A percentile compares a stretch with the other conserved stretches of the same genome.
Conservation (phyloP, 2,329 filamentous ascomycete genomes). For the Exophiala viscosa region DNA sequence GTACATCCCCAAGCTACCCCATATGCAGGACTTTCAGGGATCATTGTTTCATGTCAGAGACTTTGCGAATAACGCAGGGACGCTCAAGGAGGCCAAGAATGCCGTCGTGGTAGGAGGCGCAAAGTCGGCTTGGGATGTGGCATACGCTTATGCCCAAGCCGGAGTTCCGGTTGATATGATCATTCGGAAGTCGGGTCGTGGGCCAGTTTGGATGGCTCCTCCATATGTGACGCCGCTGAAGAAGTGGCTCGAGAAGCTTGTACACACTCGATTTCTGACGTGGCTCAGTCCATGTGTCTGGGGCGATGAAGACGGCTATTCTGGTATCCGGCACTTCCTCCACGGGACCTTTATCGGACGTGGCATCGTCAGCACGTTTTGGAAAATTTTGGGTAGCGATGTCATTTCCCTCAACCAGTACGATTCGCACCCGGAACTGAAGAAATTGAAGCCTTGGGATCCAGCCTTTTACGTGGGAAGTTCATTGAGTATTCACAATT, state of each 20-base stretch:
- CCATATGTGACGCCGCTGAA: constrained; percentile 65
- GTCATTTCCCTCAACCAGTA: constrained; percentile 47
- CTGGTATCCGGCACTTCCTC: constrained; percentile 43
- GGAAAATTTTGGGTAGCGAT: constrained; percentile 50
- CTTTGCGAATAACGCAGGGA: constrained; percentile 41
- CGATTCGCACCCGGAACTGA: constrained; percentile 42
- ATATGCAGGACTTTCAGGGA: constrained; percentile 48
- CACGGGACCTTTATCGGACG: constrained; percentile 53
- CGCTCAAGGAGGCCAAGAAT: constrained; percentile 36
- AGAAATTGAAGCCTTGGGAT: constrained; percentile 44
- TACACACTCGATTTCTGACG: constrained; percentile 63
- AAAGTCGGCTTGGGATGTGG: constrained; percentile 63
- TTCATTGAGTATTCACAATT: constrained; percentile 60
- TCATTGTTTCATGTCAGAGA: constrained; percentile 58
- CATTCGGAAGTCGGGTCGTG: constrained; percentile 56
- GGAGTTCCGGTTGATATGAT: constrained; percentile 57
- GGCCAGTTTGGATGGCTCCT: constrained; percentile 58
- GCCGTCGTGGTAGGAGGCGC: constrained; percentile 57
- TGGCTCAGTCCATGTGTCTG: constrained; percentile 75
- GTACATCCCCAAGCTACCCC: constrained; percentile 51
- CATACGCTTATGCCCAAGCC: constrained; percentile 54
- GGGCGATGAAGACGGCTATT: constrained; percentile 51
- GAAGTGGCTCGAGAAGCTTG: constrained; percentile 64
- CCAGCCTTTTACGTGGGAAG: constrained; percentile 53
- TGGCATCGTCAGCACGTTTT: constrained; percentile 49